Evolutionary conservation across 2,329 filamentous ascomycete species (phyloP).

Genomic region (Nothophoma quercina): DNA sequence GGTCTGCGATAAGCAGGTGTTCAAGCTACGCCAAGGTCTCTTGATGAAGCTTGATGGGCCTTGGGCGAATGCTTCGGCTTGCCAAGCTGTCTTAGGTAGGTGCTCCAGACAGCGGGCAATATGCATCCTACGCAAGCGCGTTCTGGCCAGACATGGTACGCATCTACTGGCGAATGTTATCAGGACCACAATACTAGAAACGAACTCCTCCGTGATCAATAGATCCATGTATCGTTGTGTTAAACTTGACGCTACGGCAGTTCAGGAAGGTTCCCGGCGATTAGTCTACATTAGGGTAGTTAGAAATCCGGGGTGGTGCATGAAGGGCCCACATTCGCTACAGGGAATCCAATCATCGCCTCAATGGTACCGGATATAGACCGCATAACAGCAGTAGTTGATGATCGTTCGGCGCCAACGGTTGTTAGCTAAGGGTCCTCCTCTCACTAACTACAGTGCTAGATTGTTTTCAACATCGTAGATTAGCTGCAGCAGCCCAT

Average conservation of each 20-base stretch:
- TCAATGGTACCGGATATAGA: too few relatives aligned
- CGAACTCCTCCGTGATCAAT: neutral
- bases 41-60: slow-evolving; percentile 17
- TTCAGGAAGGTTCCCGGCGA: slow-evolving; percentile 16
- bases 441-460: neutral
- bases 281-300: slow-evolving; percentile 9
- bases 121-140: neutral
- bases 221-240: neutral
- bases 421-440: too few relatives aligned
- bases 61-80: slow-evolving; percentile 17
- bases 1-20: slow-evolving; percentile 18
- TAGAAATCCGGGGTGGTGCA: neutral
- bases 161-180: neutral
- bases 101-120: neutral
- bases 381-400: too few relatives aligned
- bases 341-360: too few relatives aligned
- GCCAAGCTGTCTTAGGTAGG: slow-evolving; percentile 19
- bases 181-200: neutral
- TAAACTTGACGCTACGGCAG: neutral
- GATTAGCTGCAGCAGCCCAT: neutral
- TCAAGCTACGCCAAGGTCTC: slow-evolving; percentile 12
- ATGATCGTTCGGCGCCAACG: too few relatives aligned
- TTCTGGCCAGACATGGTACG: neutral
- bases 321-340: neutral
- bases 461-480: neutral